These are phyloP conservation scores for Kwoniella botswanensis DNA, from an alignment of 768 basidiomycete genomes.

Conservation along the genomic window DNA sequence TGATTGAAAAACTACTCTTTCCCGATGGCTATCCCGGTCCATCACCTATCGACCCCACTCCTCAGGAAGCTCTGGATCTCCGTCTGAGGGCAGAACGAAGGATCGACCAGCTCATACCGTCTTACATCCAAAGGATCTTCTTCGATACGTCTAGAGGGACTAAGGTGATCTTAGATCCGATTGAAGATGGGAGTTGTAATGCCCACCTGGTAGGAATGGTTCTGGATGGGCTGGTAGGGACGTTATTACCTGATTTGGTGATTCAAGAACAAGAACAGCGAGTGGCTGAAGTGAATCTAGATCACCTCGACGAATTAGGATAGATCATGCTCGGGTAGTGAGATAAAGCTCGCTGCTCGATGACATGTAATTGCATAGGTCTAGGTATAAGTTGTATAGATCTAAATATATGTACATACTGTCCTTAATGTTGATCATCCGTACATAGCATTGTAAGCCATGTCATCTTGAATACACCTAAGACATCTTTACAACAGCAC, in stretches of 20 bases:
- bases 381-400: neutral
- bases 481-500: too few relatives aligned
- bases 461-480: too few relatives aligned
- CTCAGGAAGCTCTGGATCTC: conserved; percentile 73
- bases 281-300: neutral
- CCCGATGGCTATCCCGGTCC: conserved; percentile 82
- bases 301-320: too few relatives aligned
- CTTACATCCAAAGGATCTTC: neutral
- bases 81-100: conserved; percentile 61
- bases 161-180: conserved; percentile 51
- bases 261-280: neutral
- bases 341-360: too few relatives aligned
- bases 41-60: conserved; percentile 72
- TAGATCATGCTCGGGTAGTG: too few relatives aligned
- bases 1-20: conserved; percentile 75
- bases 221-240: conserved; percentile 72
- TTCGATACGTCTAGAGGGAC: conserved; percentile 8
- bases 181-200: conserved; percentile 68
- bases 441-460: too few relatives aligned
- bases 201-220: conserved; percentile 75
- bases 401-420: neutral
- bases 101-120: conserved; percentile 61
- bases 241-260: conserved; percentile 76
- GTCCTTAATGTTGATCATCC: neutral
- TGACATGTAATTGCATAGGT: neutral